These are phyloP conservation scores for Populus tomentosa DNA, from an alignment of 441 rosid genomes.

Conservation along the genomic window DNA sequence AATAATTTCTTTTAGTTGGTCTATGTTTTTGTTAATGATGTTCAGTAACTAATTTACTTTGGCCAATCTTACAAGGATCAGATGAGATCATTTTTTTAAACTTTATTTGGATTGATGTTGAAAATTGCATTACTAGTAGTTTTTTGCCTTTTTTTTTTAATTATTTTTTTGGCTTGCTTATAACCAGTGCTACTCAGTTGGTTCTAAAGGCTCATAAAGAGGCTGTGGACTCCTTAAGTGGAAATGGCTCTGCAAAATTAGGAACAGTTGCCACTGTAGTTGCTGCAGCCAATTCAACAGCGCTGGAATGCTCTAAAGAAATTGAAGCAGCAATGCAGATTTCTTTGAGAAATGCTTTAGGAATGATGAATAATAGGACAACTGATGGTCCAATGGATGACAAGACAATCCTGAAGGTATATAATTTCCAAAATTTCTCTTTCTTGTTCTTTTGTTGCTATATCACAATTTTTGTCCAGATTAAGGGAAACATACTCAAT, in stretches of 20 bases:
- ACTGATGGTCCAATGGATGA: constrained; percentile 92
- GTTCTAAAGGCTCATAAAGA: constrained; percentile 95
- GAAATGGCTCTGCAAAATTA: constrained; percentile 78
- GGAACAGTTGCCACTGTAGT: constrained; percentile 96
- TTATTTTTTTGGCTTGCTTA: constrained; percentile 14
- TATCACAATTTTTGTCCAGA: neutral
- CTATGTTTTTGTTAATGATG: neutral
- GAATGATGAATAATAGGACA: constrained; percentile 50
- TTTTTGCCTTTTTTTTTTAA: neutral
- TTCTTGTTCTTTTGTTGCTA: neutral
- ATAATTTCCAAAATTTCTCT: constrained; percentile 8
- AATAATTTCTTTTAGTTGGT: neutral
- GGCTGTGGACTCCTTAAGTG: constrained; percentile 91
- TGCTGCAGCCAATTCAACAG: constrained; percentile 97
- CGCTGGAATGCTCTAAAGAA: constrained; percentile 84
- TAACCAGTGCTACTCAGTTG: constrained; percentile 77
- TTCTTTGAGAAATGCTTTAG: constrained; percentile 82
- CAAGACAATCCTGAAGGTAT: constrained; percentile 87
- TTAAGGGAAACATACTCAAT: neutral
- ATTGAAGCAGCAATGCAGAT: constrained; percentile 97
- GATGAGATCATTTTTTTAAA: neutral
- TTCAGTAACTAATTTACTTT: neutral
- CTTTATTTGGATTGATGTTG: neutral
- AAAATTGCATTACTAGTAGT: neutral
- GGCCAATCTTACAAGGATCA: neutral